Base-by-base conservation (phyloP, 1,139 yeast species). In the Saccharomyces hybrid region DNA sequence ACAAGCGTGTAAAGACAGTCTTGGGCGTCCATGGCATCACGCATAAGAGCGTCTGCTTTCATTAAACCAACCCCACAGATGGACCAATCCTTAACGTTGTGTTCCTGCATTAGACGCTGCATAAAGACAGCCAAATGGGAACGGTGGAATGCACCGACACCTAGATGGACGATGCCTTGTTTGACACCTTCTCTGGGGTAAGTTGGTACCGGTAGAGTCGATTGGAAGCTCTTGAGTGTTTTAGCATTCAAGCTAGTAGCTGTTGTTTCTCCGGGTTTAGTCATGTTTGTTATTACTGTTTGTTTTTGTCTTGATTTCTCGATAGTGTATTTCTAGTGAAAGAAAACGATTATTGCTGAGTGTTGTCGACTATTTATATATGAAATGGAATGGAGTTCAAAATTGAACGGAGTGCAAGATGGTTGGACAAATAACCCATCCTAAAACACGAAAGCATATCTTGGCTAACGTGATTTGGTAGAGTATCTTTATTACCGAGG, bases 91-190 rank as follows among this genome's bases (percentile, higher is more conserved):
- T 52, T 52, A 6, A 38, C n/a, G n/a, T 34, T 30, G 50, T 52
- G 44, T 3, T 52, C 44, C 50, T 52, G 42, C 50, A 52, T 57
- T 56, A 52, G 54, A 50, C 51, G 56, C 52, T 48, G 58, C 55
- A 48, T 49, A 47, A 51, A 54, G 34, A 51, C 55, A 38, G 51
- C 52, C 49, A 47, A 49, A 49, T 49, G 52, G 11, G 53, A 53
- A 52, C 50, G 50, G 20, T 52, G 54, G 26, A 52, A 52, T 8
- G 52, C 54, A 32, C 54, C 54, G 4, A 52, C 54, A 9, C 54
- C 54, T 7, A 52, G 32, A 34, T 53, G 56, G 16, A 53, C 52
- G 23, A 41, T 49, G 5, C 56, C 58, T 25, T 54, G 53, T 5
- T 50, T 54, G 2, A 52, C 48, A 13, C 52, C 52, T 23, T 51